Conservation (phyloP, 108 stramenopile genomes). For the Tribonema minus region DNA sequence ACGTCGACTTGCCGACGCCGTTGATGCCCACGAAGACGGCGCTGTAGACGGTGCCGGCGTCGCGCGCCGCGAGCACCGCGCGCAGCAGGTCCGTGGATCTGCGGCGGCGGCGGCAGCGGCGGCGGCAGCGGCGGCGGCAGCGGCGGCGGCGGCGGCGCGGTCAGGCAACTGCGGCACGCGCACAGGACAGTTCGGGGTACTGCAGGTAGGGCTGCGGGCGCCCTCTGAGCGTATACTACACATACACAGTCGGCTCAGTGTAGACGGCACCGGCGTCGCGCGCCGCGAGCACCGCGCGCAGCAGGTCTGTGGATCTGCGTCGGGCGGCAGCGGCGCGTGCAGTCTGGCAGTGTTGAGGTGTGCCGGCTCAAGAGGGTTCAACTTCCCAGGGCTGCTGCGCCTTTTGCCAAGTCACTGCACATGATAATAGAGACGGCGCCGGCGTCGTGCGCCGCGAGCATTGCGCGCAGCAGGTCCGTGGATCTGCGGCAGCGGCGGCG, state of each 20-base stretch:
- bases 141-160: background rate
- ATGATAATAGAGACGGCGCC: no score
- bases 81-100: slow-evolving; percentile 36
- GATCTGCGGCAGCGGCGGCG: background rate
- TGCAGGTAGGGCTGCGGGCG: slow-evolving; percentile 57
- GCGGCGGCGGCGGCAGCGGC: background rate
- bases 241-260: slow-evolving; percentile 84
- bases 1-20: slow-evolving; percentile 67
- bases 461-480: no score
- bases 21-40: slow-evolving; percentile 94
- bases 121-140: background rate
- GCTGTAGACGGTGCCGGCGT: slow-evolving; percentile 63
- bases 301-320: slow-evolving; percentile 33
- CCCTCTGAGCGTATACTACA: slow-evolving; percentile 74
- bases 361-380: no score
- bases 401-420: no score
- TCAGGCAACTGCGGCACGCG: no score
- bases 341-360: no score
- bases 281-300: slow-evolving; percentile 34
- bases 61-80: slow-evolving; percentile 28
- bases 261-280: slow-evolving; percentile 59
- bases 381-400: no score
- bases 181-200: slow-evolving; percentile 60
- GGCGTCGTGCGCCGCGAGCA: no score
- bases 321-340: background rate